Base-by-base conservation (phyloP, 1,284 basidiomycete genomes). In the Ganoderma meredithae region DNA sequence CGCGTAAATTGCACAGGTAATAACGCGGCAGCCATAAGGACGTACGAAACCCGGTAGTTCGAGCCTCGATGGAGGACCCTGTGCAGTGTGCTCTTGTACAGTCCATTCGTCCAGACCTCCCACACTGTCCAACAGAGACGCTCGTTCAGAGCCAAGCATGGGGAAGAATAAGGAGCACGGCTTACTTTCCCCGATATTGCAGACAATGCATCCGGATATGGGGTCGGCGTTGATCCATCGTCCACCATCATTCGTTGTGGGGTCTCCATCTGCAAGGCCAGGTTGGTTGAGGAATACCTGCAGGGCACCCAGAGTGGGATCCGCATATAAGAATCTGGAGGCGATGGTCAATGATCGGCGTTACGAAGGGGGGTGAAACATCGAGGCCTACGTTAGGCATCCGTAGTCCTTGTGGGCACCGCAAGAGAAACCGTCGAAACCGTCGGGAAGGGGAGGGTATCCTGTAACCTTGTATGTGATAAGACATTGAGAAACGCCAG, bases 331-430 rank as follows among this genome's bases (percentile, higher is more conserved):
- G 75, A 96, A 90, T 12, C 94, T 95, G 68, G 22, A 39, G 22
- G 59, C n/a, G 47, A 40, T 44, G 27, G 64, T 49, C 17, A 36
- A 69, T 39, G 59, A 55, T 43, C 63, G 60, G 22, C 10, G 13
- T 52, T 27, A 7, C 17, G 17, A 19, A 12, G 15, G 9, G 40
- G 31, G 31, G 31, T 31, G 8, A n/a, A 58, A 53, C 25, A 40
- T 55, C 43, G 60, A 39, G 15, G 75, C 85, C 76, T 80, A 94
- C 92, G 94, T 95, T 72, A 95, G 78, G 78, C 93, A 95, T 17
- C 95, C 94, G 72, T 95, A 96, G 77, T 96, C 95, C 76, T 90
- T 94, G 80, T 95, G 94, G 63, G 92, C 92, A 31, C 95, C 95
- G 74, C 95, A 96, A 19, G 92, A 95, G 74, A 91, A 88, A 5